Conservation (phyloP, 805 yeast genomes). For the Metschnikowia dekortorum region DNA sequence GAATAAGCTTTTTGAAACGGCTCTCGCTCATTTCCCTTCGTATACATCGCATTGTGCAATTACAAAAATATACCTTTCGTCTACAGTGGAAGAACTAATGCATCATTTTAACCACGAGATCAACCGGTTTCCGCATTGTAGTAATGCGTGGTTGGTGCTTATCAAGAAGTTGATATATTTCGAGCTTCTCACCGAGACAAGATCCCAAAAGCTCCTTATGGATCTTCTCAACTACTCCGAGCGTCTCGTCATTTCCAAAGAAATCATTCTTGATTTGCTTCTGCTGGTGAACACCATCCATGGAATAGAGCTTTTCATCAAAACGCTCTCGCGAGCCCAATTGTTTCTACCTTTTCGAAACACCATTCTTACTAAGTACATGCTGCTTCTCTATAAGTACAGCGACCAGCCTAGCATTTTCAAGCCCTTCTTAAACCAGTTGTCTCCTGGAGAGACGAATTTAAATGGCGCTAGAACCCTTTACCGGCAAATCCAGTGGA, state of each 20-base stretch:
- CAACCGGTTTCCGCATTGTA: constrained; percentile 19
- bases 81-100: constrained; percentile 32
- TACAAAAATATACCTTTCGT: constrained; percentile 25
- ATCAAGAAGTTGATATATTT: constrained; percentile 29
- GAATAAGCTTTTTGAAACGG: constrained; percentile 22
- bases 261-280: constrained; percentile 26
- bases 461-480: constrained; percentile 25
- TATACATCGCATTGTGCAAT: constrained; percentile 22
- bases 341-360: constrained; percentile 15
- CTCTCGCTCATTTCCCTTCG: constrained; percentile 22
- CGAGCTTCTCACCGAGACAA: constrained; percentile 26
- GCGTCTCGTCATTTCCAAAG: constrained; percentile 28
- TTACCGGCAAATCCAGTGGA: constrained; percentile 19
- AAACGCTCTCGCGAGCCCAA: constrained; percentile 8
- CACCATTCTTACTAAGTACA: constrained; percentile 26
- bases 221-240: constrained; percentile 22
- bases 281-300: constrained; percentile 25
- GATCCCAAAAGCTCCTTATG: constrained; percentile 24
- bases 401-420: constrained; percentile 11
- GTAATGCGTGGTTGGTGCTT: constrained; percentile 34
- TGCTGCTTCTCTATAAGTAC: constrained; percentile 16
- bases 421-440: constrained; percentile 13
- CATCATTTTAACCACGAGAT: constrained; percentile 31
- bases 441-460: constrained; percentile 9
- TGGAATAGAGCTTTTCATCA: constrained; percentile 21